Percentiles rank a stretch among this genome's conserved stretches.
Evolutionary conservation across 139 green algal genomes (phyloP).

Genomic region (Chlamydomonas asymmetrica): DNA sequence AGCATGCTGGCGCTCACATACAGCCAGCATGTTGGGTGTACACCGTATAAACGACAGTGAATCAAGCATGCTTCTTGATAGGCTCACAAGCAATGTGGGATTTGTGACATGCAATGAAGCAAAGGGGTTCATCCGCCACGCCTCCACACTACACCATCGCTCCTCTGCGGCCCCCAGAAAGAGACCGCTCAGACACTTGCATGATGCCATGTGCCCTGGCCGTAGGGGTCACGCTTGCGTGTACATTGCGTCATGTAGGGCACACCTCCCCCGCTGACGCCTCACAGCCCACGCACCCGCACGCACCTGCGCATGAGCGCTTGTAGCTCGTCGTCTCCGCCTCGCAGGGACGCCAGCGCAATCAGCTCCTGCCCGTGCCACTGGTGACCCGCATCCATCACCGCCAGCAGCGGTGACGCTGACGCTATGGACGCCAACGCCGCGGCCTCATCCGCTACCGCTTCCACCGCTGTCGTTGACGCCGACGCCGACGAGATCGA

Average conservation of each 20-base stretch:
- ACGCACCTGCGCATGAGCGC: constrained; percentile 41
- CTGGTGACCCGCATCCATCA: constrained; percentile 44
- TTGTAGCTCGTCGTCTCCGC: constrained; percentile 60
- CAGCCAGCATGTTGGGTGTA: too few species aligned
- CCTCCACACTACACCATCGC: neutral
- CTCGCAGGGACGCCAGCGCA: constrained; percentile 24
- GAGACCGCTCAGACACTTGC: neutral
- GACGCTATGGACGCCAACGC: neutral
- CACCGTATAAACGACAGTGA: neutral
- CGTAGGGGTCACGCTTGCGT: neutral
- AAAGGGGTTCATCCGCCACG: neutral
- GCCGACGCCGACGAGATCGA: neutral
- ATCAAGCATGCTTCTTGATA: neutral
- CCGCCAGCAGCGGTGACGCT: constrained; percentile 3
- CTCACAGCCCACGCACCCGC: neutral
- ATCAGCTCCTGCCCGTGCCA: constrained; percentile 76
- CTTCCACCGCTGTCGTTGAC: neutral
- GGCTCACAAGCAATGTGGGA: neutral
- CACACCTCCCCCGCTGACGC: constrained; percentile 1
- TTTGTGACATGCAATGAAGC: neutral
- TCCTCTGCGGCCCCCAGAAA: neutral
- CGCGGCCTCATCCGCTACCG: neutral
- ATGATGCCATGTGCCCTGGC: neutral
- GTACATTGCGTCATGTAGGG: too few species aligned
- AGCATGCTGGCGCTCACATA: too few species aligned